Conservation (phyloP, 768 basidiomycete species). For the Boletus rubroflammeus region DNA sequence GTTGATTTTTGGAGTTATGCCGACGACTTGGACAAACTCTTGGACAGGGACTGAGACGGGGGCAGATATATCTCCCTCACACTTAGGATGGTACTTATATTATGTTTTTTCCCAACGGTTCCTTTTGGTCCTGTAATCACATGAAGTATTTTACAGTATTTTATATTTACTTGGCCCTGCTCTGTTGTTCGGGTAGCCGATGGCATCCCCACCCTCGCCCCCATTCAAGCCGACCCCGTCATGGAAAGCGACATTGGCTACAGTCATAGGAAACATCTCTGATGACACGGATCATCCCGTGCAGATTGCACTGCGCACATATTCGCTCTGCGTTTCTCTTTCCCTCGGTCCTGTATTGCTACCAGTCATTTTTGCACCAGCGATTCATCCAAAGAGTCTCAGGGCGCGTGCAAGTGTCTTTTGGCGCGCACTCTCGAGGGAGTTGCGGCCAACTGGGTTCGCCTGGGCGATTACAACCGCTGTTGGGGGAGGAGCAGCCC, state of each 20-base stretch:
- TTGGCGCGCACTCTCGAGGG: conserved; percentile 45
- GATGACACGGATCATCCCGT: conserved; percentile 47
- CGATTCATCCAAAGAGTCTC: conserved; percentile 25
- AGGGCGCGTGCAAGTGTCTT: conserved; percentile 10
- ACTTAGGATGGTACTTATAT: neutral
- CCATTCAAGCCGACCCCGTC: neutral
- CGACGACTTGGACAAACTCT: conserved; percentile 13
- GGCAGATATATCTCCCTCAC: neutral
- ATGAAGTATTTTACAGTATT: neutral
- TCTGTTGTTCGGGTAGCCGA: neutral
- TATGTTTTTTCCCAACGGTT: neutral
- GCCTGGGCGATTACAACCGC: conserved; percentile 63
- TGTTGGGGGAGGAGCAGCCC: conserved; percentile 58
- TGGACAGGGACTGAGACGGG: conserved; percentile 2
- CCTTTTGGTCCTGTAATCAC: neutral
- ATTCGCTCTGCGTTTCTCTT: conserved; percentile 59
- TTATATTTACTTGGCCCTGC: neutral
- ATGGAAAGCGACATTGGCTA: neutral
- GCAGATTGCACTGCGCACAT: conserved; percentile 63
- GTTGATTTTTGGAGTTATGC: conserved; percentile 72
- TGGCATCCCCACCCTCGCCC: conserved; percentile 4
- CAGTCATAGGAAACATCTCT: conserved; percentile 5
- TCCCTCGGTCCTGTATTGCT: conserved; percentile 64
- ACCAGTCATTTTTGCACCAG: conserved; percentile 43
- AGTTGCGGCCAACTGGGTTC: conserved; percentile 61